These are phyloP conservation scores for Aspergillus baeticus DNA, from an alignment of 495 filamentous ascomycete genomes.

Conservation along the genomic window DNA sequence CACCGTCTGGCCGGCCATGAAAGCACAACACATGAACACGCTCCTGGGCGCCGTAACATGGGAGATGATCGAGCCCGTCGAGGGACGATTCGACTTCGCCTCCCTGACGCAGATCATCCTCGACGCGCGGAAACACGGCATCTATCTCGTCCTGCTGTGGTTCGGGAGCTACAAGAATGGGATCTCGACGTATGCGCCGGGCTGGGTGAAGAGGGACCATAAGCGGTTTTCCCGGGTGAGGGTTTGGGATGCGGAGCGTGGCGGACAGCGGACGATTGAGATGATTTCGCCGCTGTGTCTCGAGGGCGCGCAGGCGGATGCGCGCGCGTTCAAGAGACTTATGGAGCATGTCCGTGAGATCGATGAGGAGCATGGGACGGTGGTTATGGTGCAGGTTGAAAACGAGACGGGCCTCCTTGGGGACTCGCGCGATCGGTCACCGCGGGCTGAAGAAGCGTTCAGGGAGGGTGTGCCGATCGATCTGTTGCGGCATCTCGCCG, in stretches of 20 bases:
- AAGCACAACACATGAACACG: neutral
- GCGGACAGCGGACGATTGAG: constrained; percentile 25
- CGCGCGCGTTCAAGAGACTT: constrained; percentile 35
- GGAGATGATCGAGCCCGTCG: constrained; percentile 2
- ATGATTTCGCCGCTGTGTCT: constrained; percentile 36
- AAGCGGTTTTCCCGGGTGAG: constrained; percentile 41
- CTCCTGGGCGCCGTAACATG: neutral
- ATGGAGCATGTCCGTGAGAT: constrained; percentile 40
- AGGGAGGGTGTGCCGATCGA: constrained; percentile 31
- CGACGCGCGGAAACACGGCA: neutral
- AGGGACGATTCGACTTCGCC: neutral
- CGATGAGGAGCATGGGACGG: constrained; percentile 39
- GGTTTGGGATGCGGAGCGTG: constrained; percentile 13
- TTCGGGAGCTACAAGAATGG: constrained; percentile 4
- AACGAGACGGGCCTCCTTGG: constrained; percentile 47
- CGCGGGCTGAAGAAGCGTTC: constrained; percentile 35
- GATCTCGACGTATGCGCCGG: constrained; percentile 39
- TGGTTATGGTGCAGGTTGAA: constrained; percentile 54
- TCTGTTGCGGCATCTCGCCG: constrained; percentile 27
- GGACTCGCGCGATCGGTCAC: constrained; percentile 43
- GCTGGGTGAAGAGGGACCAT: constrained; percentile 44
- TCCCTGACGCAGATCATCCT: neutral
- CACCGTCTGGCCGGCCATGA: neutral
- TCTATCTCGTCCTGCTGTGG: neutral
- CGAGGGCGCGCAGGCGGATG: constrained; percentile 32